Conservation (phyloP, 768 basidiomycete species). For the Infundibulicybe gibba region DNA sequence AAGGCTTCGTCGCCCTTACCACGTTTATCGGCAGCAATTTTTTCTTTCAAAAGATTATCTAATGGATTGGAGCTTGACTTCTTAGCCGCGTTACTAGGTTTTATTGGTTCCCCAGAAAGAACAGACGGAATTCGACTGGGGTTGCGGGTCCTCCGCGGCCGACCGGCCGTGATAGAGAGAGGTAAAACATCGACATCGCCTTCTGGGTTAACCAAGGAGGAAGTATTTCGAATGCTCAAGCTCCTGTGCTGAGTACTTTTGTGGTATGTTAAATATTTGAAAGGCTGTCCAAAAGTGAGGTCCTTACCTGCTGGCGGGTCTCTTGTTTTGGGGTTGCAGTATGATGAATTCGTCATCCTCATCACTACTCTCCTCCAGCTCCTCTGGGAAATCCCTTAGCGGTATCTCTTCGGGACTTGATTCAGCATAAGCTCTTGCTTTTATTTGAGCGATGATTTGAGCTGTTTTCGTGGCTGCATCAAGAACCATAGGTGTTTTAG, state of each 20-base stretch:
- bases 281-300: constrained; percentile 1
- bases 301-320: constrained; percentile 8
- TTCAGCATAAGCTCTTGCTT: constrained; percentile 52
- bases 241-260: too few relatives aligned
- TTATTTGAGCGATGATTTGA: constrained; percentile 61
- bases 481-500: constrained; percentile 28
- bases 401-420: constrained; percentile 41
- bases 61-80: constrained; percentile 16
- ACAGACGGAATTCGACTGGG: too few relatives aligned
- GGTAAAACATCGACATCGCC: too few relatives aligned
- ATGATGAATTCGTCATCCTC: constrained; percentile 30
- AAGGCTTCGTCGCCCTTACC: constrained; percentile 39
- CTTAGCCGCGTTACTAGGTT: constrained; percentile 6
- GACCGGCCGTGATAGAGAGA: too few relatives aligned
- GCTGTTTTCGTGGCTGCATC: constrained; percentile 44
- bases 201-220: too few relatives aligned
- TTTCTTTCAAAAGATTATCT: constrained; percentile 60
- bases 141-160: too few relatives aligned
- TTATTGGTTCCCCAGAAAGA: too few relatives aligned
- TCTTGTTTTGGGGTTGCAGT: constrained; percentile 9
- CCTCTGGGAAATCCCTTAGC: constrained; percentile 32
- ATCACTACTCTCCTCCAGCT: constrained; percentile 50
- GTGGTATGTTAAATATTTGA: too few relatives aligned
- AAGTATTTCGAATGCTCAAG: too few relatives aligned
- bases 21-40: constrained; percentile 30